phyloP scores from a whole-genome alignment of 352 stramenopile species.

The Globisporangium recalcitrans region DNA sequence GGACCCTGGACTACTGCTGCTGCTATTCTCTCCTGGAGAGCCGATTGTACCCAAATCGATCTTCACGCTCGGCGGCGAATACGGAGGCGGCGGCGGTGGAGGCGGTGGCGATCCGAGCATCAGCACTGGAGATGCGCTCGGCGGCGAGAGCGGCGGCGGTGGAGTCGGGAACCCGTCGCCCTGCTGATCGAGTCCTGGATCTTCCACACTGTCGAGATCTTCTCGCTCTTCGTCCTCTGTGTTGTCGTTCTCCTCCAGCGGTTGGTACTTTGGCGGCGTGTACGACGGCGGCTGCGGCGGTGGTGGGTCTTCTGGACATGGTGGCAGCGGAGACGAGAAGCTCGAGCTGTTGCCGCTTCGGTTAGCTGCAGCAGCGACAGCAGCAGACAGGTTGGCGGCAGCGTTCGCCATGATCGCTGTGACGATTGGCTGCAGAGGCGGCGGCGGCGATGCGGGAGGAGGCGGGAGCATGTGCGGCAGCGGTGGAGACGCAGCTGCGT shows the following conservation, averaged over 20 bases:
- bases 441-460: constrained; percentile 1
- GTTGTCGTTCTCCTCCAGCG: constrained; percentile 43
- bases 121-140: constrained; percentile 21
- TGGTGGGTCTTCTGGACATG: constrained; percentile 63
- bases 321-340: constrained; percentile 71
- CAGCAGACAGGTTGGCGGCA: background rate
- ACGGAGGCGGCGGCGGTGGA: constrained; percentile 48
- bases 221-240: constrained; percentile 35
- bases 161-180: constrained; percentile 30
- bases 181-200: constrained; percentile 29
- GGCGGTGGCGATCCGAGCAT: constrained; percentile 16
- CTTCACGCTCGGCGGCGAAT: constrained; percentile 43
- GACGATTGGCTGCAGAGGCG: constrained; percentile 1
- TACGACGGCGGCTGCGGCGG: constrained; percentile 52
- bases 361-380: background rate
- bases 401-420: constrained; percentile 1
- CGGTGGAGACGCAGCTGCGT: background rate
- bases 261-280: constrained; percentile 67
- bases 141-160: constrained; percentile 38
- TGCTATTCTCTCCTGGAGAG: constrained; percentile 15
- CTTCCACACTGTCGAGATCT: constrained; percentile 37
- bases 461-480: background rate
- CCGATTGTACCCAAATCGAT: constrained; percentile 28
- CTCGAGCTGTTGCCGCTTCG: constrained; percentile 39
- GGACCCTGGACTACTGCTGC: background rate